Base-by-base conservation (phyloP, 2,329 filamentous ascomycete genomes). In the Chalaropsis ovoidea region DNA sequence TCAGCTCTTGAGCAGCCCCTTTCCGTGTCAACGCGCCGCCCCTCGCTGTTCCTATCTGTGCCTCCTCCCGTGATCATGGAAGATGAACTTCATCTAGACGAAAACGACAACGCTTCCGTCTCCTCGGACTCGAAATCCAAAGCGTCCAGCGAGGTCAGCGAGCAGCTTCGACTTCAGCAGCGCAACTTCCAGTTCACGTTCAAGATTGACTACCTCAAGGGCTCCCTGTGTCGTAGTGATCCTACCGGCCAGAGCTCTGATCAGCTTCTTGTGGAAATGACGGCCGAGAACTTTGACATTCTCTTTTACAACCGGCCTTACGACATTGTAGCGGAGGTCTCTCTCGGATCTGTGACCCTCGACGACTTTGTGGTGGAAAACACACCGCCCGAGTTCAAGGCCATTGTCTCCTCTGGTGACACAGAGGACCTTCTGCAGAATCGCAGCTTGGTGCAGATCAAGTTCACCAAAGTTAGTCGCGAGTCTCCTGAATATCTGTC, bases 151-250 rank as follows among this genome's bases (percentile, higher is more conserved):
- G 35, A 63, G 13, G 19, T 45, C 22, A 61, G 63, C 17, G 60
- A 67, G 15, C 63, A 67, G 27, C 63, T 68, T 43, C 89, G 88
- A 71, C 79, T 94, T 60, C 89, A 95, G 71, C 92, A 96, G 71
- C 87, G 89, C 56, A 93, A 88, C 69, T 97, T 99, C 70, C 91
- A 99, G 73, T 90, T 99, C 77, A 95, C 92, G 70, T 99, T 99
- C 75, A 91, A 90, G 8, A 94, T 99, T 43, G 94, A 96, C 71
- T 90, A 88, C 68, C 81, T 99, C 58, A 92, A 95, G 75, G 94
- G 94, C 1, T 97, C 94, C 0, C 79, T 99, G 0, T 99, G 90
- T 75, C 85, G 86, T 69, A 90, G 92, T 65, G 91, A 96, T 71
- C 84, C 89, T 0, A 86, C 93, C 70, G 85, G 86, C 60, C 82